Conservation (phyloP, 306 rosid genomes). For the Castanea sativa region DNA sequence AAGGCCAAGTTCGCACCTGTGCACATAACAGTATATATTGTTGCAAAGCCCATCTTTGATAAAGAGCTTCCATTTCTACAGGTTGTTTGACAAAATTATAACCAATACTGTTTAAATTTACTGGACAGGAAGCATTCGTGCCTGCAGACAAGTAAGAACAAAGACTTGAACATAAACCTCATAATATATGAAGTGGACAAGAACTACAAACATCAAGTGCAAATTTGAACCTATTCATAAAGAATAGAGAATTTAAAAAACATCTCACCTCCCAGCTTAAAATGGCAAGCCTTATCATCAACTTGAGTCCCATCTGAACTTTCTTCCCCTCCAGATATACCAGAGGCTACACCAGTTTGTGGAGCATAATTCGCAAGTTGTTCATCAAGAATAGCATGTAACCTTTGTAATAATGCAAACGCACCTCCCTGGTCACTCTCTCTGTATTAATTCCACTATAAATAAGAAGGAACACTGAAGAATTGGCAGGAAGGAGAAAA, state of each 20-base stretch:
- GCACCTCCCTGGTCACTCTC: constrained; percentile 70
- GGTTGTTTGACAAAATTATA: constrained; percentile 49
- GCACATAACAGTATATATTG: constrained; percentile 83
- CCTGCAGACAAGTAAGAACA: constrained; percentile 33
- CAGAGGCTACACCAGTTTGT: constrained; percentile 25
- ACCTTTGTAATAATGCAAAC: constrained; percentile 69
- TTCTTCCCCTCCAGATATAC: constrained; percentile 20
- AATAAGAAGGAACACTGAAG: constrained; percentile 16
- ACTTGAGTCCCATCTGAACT: constrained; percentile 28
- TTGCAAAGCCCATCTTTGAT: constrained; percentile 74
- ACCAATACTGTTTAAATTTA: constrained; percentile 57
- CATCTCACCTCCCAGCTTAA: constrained; percentile 30
- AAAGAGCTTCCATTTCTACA: constrained; percentile 52
- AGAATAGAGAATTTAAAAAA: neutral
- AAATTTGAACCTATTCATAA: neutral
- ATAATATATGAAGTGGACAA: constrained; percentile 8
- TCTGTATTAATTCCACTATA: constrained; percentile 25
- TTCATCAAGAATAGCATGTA: constrained; percentile 44
- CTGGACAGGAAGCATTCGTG: constrained; percentile 14
- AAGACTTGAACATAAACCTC: constrained; percentile 13
- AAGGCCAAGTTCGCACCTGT: constrained; percentile 53
- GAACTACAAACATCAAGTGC: neutral
- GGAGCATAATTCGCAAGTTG: constrained; percentile 31
- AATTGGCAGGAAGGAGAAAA: constrained; percentile 2
- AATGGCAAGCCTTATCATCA: constrained; percentile 24